Evolutionary conservation across 129 eudicot genomes (phyloP).

Genomic region (Heracleum sosnowskyi): DNA sequence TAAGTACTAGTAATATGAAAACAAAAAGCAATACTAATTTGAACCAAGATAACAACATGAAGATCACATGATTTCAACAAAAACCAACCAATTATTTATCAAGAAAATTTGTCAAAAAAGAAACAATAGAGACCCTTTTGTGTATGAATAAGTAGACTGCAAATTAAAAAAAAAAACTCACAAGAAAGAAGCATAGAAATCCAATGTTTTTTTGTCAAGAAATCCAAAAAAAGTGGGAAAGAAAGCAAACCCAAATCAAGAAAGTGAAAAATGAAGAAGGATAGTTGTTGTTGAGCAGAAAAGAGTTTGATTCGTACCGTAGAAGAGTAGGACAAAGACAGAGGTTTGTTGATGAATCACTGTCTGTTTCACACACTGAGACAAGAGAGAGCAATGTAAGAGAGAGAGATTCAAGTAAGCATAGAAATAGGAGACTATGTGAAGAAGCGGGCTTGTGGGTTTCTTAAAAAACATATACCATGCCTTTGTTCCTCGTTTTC

Average conservation of each 20-base stretch:
- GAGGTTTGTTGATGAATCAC: constrained; percentile 6
- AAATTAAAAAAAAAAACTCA: background rate
- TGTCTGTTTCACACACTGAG: background rate
- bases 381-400: background rate
- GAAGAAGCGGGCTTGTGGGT: constrained; percentile 25
- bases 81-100: background rate
- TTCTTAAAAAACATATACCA: background rate
- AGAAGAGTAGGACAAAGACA: constrained; percentile 8
- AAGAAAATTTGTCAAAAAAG: background rate
- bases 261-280: background rate
- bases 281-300: constrained; percentile 6
- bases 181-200: background rate
- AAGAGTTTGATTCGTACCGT: constrained; percentile 15
- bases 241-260: constrained; percentile 23
- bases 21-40: background rate
- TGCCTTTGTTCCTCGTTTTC: background rate
- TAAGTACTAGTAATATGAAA: background rate
- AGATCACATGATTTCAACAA: constrained; percentile 7
- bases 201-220: background rate
- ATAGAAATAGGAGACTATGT: constrained; percentile 19
- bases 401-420: background rate
- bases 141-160: background rate
- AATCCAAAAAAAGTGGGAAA: constrained; percentile 6
- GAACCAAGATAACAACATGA: background rate
- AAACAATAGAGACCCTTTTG: background rate